Conservation (phyloP, 2,329 filamentous ascomycete species). For the Exophiala calicioides region DNA sequence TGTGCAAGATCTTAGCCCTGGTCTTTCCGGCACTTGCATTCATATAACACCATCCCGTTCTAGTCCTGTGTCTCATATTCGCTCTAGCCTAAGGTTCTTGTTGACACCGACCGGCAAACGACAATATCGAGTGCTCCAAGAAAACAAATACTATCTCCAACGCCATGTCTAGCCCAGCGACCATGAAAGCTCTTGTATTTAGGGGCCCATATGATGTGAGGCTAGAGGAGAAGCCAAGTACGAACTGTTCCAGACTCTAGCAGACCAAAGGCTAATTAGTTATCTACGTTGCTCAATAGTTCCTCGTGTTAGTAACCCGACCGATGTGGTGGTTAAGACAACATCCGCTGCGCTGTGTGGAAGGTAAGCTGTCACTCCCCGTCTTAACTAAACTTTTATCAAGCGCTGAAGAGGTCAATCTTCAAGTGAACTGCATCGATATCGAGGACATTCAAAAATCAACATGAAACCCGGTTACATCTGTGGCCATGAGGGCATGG, state of each 20-base stretch:
- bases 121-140: no score
- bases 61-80: no score
- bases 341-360: slow-evolving; percentile 82
- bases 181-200: slow-evolving; percentile 14
- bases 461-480: slow-evolving; percentile 63
- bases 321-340: slow-evolving; percentile 83
- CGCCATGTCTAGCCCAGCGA: background rate
- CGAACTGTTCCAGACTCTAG: no score
- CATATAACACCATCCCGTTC: no score
- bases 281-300: background rate
- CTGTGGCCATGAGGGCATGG: slow-evolving; percentile 87
- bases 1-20: no score
- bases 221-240: slow-evolving; percentile 6
- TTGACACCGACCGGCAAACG: no score
- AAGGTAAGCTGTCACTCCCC: slow-evolving; percentile 61
- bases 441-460: slow-evolving; percentile 69
- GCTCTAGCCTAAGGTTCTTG: no score
- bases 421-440: slow-evolving; percentile 77
- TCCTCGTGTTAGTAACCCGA: slow-evolving; percentile 47
- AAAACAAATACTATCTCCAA: no score
- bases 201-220: slow-evolving; percentile 13
- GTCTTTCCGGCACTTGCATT: no score
- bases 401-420: background rate
- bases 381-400: background rate
- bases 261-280: background rate